A percentile compares a stretch with the other conserved stretches of the same genome.
Conservation (phyloP, 768 basidiomycete genomes). For the Lactarius pseudohatsudake region DNA sequence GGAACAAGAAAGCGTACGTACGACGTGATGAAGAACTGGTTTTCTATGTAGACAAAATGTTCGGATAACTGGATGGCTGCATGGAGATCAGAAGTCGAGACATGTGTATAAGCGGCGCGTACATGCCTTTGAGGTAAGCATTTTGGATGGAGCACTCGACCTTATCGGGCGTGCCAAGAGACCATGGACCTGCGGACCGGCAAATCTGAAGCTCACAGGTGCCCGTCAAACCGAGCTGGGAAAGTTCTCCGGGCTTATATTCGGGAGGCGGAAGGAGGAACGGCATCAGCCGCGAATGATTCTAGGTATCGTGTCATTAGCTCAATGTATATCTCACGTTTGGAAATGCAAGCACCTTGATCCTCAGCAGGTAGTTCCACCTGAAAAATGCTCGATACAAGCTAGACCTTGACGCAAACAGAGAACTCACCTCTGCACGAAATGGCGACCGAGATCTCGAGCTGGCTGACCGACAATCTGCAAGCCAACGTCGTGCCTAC, state of each 20-base stretch:
- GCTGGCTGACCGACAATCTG: slow-evolving; percentile 97
- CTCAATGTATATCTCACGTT: not conserved
- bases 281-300: slow-evolving; percentile 89
- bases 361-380: slow-evolving; percentile 92
- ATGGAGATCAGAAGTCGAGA: not conserved
- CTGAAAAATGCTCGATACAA: slow-evolving; percentile 39
- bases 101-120: not conserved
- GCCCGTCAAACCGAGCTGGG: slow-evolving; percentile 80
- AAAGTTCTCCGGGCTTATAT: slow-evolving; percentile 78
- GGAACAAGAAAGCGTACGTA: slow-evolving; percentile 40
- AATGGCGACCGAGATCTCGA: slow-evolving; percentile 91
- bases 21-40: slow-evolving; percentile 91
- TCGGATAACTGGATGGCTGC: slow-evolving; percentile 90
- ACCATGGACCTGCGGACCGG: slow-evolving; percentile 95
- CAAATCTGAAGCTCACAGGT: slow-evolving; percentile 98
- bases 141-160: slow-evolving; percentile 93
- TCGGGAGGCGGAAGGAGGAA: slow-evolving; percentile 93
- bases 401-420: slow-evolving; percentile 14
- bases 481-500: slow-evolving; percentile 94
- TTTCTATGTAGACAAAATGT: slow-evolving; percentile 98
- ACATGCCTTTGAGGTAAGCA: slow-evolving; percentile 82
- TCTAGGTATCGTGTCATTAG: slow-evolving; percentile 46
- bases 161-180: slow-evolving; percentile 81
- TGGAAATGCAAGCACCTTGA: slow-evolving; percentile 63
- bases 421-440: slow-evolving; percentile 72